These are phyloP conservation scores for Phialophora verrucosa DNA, from an alignment of 2,329 filamentous ascomycete species.

Conservation along the genomic window DNA sequence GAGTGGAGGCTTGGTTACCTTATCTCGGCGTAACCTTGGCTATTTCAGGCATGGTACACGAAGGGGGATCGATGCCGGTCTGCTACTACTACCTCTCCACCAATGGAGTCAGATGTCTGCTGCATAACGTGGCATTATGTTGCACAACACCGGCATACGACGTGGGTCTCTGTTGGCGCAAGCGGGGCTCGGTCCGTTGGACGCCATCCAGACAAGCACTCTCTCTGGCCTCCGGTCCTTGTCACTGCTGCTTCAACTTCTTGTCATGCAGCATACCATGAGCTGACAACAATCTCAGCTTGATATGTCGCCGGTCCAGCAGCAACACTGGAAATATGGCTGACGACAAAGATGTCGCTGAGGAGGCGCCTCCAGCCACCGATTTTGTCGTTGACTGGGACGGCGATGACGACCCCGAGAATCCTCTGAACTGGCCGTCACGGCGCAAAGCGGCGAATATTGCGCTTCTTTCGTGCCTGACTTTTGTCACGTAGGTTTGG, in stretches of 20 bases:
- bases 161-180: not conserved
- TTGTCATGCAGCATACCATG: not conserved
- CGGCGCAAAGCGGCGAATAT: conserved; percentile 64
- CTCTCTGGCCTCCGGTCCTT: not conserved
- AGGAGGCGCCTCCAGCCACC: conserved; percentile 7
- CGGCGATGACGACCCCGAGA: conserved; percentile 57
- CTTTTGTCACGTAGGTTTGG: conserved; percentile 58
- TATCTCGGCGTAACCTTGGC: not conserved
- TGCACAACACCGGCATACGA: conserved; percentile 3
- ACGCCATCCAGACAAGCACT: not conserved
- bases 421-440: conserved; percentile 62
- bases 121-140: not conserved
- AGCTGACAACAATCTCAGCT: not conserved
- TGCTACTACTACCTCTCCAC: not conserved
- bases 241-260: not conserved
- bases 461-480: conserved; percentile 62
- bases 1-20: not conserved
- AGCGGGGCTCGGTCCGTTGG: not conserved
- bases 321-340: conserved; percentile 6
- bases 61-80: not conserved
- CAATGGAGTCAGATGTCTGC: not conserved
- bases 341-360: conserved; percentile 8
- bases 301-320: not conserved
- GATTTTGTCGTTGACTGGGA: conserved; percentile 51
- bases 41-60: conserved; percentile 8